These are phyloP conservation scores for Moesziomyces globuligerus DNA, from an alignment of 1,284 basidiomycete species.

Conservation along the genomic window DNA sequence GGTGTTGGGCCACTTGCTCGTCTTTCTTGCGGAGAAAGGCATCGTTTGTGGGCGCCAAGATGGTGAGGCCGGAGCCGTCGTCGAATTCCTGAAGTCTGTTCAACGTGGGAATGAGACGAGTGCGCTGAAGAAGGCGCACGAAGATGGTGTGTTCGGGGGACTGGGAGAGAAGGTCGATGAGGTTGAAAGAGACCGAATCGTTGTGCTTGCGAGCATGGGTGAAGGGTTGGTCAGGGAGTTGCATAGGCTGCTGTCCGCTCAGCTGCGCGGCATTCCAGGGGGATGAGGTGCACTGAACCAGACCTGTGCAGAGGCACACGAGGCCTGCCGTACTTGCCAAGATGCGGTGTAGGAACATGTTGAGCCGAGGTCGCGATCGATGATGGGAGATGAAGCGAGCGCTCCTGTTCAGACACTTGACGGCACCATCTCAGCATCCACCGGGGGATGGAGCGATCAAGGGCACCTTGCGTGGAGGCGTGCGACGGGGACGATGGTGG, in stretches of 20 bases:
- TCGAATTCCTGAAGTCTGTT: constrained; percentile 74
- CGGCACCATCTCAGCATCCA: not conserved
- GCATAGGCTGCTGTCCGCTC: constrained; percentile 16
- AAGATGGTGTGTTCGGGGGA: constrained; percentile 84
- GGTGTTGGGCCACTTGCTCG: constrained; percentile 15
- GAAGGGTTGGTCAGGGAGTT: constrained; percentile 6
- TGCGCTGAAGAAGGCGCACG: constrained; percentile 81
- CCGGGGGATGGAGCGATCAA: too few relatives aligned
- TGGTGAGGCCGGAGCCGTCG: constrained; percentile 75
- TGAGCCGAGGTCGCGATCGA: constrained; percentile 9
- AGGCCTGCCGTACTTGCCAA: constrained; percentile 7
- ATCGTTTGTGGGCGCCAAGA: constrained; percentile 92
- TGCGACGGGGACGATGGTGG: too few relatives aligned
- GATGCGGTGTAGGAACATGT: not conserved
- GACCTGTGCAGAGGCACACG: not conserved
- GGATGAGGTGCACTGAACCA: constrained; percentile 1
- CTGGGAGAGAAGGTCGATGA: constrained; percentile 80
- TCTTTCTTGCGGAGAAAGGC: constrained; percentile 51
- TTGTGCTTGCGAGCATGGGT: constrained; percentile 14
- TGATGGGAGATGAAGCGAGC: not conserved
- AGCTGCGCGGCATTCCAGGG: not conserved
- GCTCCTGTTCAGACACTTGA: too few relatives aligned
- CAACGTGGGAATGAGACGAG: constrained; percentile 88
- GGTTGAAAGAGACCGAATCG: constrained; percentile 69
- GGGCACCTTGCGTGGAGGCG: too few relatives aligned